Evolutionary conservation across 2,329 filamentous ascomycete genomes (phyloP).

Genomic region (Huntiella omanensis): DNA sequence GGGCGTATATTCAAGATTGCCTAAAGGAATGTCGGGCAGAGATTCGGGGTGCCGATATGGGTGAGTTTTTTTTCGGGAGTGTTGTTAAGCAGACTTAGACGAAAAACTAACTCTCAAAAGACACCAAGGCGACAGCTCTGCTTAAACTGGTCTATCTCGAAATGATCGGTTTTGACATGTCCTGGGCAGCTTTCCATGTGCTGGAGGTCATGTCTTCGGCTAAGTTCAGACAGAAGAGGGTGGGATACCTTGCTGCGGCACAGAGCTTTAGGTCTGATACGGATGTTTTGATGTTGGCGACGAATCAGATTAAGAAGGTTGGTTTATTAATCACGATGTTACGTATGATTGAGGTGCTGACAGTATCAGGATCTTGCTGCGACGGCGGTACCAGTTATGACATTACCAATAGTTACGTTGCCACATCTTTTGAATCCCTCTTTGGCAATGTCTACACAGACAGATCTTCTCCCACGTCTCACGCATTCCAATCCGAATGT

Average conservation of each 20-base stretch:
- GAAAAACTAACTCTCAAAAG: slow-evolving; percentile 22
- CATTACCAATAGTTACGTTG: slow-evolving; percentile 73
- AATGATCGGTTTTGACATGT: slow-evolving; percentile 99
- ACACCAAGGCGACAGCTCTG: slow-evolving; percentile 88
- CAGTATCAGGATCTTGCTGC: slow-evolving; percentile 48
- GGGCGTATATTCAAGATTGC: slow-evolving; percentile 83
- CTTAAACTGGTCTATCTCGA: slow-evolving; percentile 94
- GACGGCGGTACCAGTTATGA: slow-evolving; percentile 55
- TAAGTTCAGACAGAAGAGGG: slow-evolving; percentile 87
- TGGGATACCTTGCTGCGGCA: slow-evolving; percentile 85
- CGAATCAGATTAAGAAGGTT: slow-evolving; percentile 89
- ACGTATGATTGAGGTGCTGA: neutral
- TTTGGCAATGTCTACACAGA: slow-evolving; percentile 72
- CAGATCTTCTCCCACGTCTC: slow-evolving; percentile 70
- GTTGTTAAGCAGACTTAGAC: neutral
- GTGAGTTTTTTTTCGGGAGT: slow-evolving; percentile 25
- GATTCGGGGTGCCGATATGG: slow-evolving; percentile 85
- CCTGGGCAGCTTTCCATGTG: slow-evolving; percentile 95
- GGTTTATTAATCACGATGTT: neutral
- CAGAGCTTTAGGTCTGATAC: slow-evolving; percentile 93
- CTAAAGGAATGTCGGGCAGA: slow-evolving; percentile 91
- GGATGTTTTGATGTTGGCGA: slow-evolving; percentile 92
- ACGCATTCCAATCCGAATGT: slow-evolving; percentile 72
- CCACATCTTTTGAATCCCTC: slow-evolving; percentile 88
- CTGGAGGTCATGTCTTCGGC: slow-evolving; percentile 96